Conservation (phyloP, 192 early-diverging fungal genomes). For the Backusella australiensis region DNA sequence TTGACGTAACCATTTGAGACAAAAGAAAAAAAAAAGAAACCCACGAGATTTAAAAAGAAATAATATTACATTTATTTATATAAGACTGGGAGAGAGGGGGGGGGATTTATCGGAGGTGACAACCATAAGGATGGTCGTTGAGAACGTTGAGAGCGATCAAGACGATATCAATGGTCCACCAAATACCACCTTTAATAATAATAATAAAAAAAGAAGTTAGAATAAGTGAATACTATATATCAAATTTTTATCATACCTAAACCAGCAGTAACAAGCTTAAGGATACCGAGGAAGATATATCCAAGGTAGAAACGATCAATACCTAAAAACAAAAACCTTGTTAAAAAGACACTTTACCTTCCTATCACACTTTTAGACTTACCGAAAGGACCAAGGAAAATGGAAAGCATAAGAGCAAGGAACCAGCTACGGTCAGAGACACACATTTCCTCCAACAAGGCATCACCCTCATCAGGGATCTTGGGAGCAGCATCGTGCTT, state of each 20-base stretch:
- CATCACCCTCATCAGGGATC: slow-evolving; percentile 1
- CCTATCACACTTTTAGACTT: neutral
- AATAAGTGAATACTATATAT: no score
- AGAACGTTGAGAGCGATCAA: slow-evolving; percentile 31
- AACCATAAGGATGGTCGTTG: slow-evolving; percentile 29
- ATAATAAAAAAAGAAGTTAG: no score
- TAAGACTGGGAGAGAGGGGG: neutral
- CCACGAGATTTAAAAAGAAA: neutral
- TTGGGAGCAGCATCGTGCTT: neutral
- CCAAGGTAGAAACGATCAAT: slow-evolving; percentile 56
- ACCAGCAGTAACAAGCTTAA: slow-evolving; percentile 49
- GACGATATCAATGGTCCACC: slow-evolving; percentile 41
- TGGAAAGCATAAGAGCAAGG: slow-evolving; percentile 44
- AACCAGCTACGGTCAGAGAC: slow-evolving; percentile 47
- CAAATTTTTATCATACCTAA: slow-evolving; percentile 8
- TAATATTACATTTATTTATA: neutral
- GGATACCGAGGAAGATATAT: slow-evolving; percentile 40
- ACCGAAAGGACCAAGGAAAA: slow-evolving; percentile 55
- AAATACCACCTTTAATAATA: slow-evolving; percentile 34
- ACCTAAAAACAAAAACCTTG: slow-evolving; percentile 6
- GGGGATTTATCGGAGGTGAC: slow-evolving; percentile 19
- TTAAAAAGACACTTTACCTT: neutral
- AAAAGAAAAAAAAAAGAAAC: neutral
- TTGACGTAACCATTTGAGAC: neutral
- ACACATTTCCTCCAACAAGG: slow-evolving; percentile 25